phyloP scores from a whole-genome alignment of 257 asterid genomes.

The Cinchona pubescens region DNA sequence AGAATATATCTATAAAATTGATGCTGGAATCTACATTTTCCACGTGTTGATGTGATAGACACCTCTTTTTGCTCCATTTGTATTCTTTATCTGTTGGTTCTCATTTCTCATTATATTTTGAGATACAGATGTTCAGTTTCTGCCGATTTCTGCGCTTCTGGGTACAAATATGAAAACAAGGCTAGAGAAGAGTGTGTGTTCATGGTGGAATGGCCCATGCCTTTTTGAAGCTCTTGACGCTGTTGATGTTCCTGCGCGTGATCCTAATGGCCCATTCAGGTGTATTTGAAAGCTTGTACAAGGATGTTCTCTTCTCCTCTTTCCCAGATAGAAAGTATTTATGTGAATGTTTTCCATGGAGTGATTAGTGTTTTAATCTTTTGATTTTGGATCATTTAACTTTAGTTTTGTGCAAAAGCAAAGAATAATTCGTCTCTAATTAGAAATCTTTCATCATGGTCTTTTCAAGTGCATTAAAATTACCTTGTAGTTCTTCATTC shows the following conservation, averaged over 20 bases:
- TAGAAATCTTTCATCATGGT: not conserved
- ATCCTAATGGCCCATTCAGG: constrained; percentile 95
- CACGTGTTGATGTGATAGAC: not conserved
- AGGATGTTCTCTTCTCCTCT: too few relatives aligned
- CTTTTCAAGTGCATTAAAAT: not conserved
- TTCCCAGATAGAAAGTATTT: too few relatives aligned
- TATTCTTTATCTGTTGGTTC: not conserved
- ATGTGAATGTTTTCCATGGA: too few relatives aligned
- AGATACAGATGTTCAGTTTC: constrained; percentile 77
- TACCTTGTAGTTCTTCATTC: not conserved
- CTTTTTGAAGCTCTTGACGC: constrained; percentile 92
- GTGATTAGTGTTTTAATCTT: too few relatives aligned
- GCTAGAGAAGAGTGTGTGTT: constrained; percentile 54
- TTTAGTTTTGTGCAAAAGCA: not conserved
- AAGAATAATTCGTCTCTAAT: not conserved
- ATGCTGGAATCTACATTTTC: not conserved
- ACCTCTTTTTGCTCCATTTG: not conserved
- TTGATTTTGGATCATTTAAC: not conserved
- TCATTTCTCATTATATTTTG: constrained; percentile 14
- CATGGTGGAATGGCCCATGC: constrained; percentile 91
- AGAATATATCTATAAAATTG: not conserved
- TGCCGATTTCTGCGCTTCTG: constrained; percentile 85
- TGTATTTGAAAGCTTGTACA: too few relatives aligned
- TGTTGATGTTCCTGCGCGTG: constrained; percentile 69
- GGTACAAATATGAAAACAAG: constrained; percentile 75